Evolutionary conservation across 2,329 filamentous ascomycete species (phyloP), one percentile per base, ranked within the genome.

Genomic region (Juglanconis oblonga): DNA sequence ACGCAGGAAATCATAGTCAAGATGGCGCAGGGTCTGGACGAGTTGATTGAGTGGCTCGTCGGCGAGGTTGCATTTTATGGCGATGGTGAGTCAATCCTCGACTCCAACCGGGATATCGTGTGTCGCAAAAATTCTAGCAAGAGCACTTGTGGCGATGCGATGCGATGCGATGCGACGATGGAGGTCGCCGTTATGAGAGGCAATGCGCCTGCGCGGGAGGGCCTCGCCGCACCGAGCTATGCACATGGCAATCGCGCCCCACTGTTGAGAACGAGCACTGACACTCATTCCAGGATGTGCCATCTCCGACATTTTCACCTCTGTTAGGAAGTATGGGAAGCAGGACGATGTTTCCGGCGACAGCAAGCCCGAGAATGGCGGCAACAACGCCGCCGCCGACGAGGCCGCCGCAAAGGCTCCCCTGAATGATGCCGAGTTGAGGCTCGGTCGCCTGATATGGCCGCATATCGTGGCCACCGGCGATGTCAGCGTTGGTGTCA

Each of bases 41-140:
- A 76, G 67, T 68, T 79, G 66, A 72, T 79, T 55, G 77, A 79
- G 65, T 74, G 72, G 62, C 74, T 79, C 61, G 70, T 79, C 58
- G 72, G 70, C 1, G 75, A 79, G 69, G 76, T 77, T 47, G 76
- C 76, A 17, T 78, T 77, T 66, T 74, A 73, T 40, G 77, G 77
- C 38, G 70, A 74, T 57, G 77, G 77, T 79, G 61, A 68, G 77
- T 71, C 52, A n/a, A 57, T 10, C 40, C 40, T 14, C 52, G n/a
- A 33, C 8, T 14, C 4, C 5, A 17, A 45, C 38, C 35, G 6
- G 33, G 17, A 31, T 11, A 7, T 17, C 11, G 6, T 13, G 3
- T 29, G 31, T 35, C 14, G 38, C 54, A 45, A 45, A 57, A 57
- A 48, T 48, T 14, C 5, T 5, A n/a, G 10, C 17, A 31, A 38